phyloP scores from a whole-genome alignment of 225 moss, liverwort and hornwort species.

The Polytrichum commune region DNA sequence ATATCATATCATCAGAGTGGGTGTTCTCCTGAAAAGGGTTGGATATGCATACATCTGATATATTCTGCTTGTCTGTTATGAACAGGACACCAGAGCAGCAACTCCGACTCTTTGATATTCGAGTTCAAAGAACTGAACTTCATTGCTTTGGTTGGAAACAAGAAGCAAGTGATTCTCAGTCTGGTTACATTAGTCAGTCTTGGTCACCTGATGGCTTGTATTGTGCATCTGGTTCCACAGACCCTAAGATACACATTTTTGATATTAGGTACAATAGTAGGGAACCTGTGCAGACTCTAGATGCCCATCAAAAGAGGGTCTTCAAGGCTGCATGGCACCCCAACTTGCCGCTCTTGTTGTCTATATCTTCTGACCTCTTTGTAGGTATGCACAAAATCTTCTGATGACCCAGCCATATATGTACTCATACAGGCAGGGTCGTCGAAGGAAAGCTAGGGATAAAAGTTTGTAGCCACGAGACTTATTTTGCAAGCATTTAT shows the following conservation, averaged over 20 bases:
- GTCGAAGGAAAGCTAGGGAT: no score
- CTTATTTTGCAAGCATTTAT: no score
- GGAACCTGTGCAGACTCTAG: conserved; percentile 70
- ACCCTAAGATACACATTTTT: conserved; percentile 88
- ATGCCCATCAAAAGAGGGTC: conserved; percentile 80
- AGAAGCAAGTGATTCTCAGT: conserved; percentile 59
- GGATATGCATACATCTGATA: not conserved
- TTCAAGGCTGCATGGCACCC: conserved; percentile 97
- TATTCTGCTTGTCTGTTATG: not conserved
- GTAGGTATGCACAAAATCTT: conserved; percentile 83
- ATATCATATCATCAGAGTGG: no score
- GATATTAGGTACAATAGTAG: conserved; percentile 84
- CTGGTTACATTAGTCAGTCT: conserved; percentile 79
- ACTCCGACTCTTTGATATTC: conserved; percentile 82
- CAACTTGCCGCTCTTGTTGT: conserved; percentile 72
- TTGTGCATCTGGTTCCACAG: conserved; percentile 83
- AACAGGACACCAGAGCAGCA: conserved; percentile 73
- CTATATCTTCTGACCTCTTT: conserved; percentile 85
- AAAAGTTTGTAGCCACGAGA: no score
- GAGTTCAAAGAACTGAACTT: conserved; percentile 60
- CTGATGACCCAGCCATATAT: not conserved
- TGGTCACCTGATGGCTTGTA: conserved; percentile 98
- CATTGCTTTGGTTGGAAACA: conserved; percentile 94
- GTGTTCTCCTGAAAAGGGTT: no score
- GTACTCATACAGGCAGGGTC: no score